Conservation (phyloP, 2,329 filamentous ascomycete genomes). For the Aphanocladium album region DNA sequence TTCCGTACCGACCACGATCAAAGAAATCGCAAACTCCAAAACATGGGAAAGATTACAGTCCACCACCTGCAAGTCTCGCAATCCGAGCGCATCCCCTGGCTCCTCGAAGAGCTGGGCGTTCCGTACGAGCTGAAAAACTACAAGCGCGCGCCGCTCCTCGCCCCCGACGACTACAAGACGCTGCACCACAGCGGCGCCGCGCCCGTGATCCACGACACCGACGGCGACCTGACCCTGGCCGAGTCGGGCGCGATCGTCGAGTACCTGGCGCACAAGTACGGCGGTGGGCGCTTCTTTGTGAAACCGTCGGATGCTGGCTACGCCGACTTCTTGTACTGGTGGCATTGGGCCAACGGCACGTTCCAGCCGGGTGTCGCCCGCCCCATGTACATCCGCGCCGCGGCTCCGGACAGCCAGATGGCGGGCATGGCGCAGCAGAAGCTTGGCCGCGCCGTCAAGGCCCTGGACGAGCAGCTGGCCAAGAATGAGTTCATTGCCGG, state of each 20-base stretch:
- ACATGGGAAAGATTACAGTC: constrained; percentile 29
- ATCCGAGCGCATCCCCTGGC: constrained; percentile 59
- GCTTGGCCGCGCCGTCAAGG: constrained; percentile 22
- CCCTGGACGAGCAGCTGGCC: constrained; percentile 45
- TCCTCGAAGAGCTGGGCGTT: constrained; percentile 59
- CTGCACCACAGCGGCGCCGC: constrained; percentile 49
- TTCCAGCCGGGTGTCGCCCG: constrained; percentile 36
- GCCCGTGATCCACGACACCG: constrained; percentile 54
- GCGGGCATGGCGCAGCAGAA: constrained; percentile 27
- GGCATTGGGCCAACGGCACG: constrained; percentile 50
- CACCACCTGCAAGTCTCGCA: constrained; percentile 55
- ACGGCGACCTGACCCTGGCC: constrained; percentile 46
- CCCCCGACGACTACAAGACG: constrained; percentile 34
- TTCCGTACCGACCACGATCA: not conserved
- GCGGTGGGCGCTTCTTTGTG: constrained; percentile 42
- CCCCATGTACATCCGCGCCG: constrained; percentile 28
- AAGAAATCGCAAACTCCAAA: not conserved
- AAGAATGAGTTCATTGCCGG: constrained; percentile 53
- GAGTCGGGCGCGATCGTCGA: constrained; percentile 58
- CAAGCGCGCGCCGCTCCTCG: constrained; percentile 28
- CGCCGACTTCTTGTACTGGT: constrained; percentile 60
- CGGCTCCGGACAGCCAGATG: constrained; percentile 20
- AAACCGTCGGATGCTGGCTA: constrained; percentile 43
- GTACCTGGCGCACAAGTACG: constrained; percentile 55
- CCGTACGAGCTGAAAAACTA: constrained; percentile 21